Percentiles rank a stretch among this genome's conserved stretches.
These are phyloP conservation scores for Sporothrix brunneoviolacea DNA, from an alignment of 2,329 filamentous ascomycete species.

Conservation along the genomic window DNA sequence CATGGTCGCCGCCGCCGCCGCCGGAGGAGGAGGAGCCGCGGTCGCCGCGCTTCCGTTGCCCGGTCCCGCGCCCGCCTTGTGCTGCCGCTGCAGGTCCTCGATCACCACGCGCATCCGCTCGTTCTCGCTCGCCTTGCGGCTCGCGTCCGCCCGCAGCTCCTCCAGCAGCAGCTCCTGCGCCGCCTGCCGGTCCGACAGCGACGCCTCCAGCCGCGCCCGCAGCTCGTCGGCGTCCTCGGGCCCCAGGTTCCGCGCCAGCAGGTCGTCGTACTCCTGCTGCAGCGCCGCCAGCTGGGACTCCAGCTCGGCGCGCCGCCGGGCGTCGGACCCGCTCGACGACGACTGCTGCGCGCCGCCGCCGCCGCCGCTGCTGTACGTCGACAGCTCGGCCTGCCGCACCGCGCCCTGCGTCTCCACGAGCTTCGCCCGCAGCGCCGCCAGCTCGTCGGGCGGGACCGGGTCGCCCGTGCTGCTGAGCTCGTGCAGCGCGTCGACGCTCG, in stretches of 20 bases:
- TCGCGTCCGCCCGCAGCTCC: constrained; percentile 68
- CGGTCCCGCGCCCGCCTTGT: constrained; percentile 62
- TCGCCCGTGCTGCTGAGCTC: constrained; percentile 73
- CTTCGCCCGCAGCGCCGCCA: constrained; percentile 68
- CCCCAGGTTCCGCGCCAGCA: constrained; percentile 71
- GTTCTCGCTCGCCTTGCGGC: constrained; percentile 74
- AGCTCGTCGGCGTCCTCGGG: constrained; percentile 78
- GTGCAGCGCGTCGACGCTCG: constrained; percentile 71
- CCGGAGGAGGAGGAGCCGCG: too few species aligned
- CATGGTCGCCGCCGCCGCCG: constrained; percentile 40
- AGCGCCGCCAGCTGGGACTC: constrained; percentile 68
- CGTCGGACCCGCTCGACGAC: constrained; percentile 56
- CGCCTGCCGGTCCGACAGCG: constrained; percentile 68
- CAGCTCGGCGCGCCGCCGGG: constrained; percentile 66
- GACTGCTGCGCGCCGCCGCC: too few species aligned
- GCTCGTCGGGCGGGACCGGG: constrained; percentile 71
- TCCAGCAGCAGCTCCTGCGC: constrained; percentile 66
- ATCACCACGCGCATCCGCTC: constrained; percentile 72
- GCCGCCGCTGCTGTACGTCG: constrained; percentile 69
- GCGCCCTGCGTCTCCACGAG: constrained; percentile 87
- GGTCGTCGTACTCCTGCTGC: constrained; percentile 76
- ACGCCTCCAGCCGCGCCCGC: constrained; percentile 69
- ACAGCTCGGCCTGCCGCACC: constrained; percentile 85
- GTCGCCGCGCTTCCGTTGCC: too few species aligned
- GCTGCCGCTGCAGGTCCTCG: constrained; percentile 68